These are phyloP conservation scores for Penicillium coffeae DNA, from an alignment of 495 filamentous ascomycete genomes.

Conservation along the genomic window DNA sequence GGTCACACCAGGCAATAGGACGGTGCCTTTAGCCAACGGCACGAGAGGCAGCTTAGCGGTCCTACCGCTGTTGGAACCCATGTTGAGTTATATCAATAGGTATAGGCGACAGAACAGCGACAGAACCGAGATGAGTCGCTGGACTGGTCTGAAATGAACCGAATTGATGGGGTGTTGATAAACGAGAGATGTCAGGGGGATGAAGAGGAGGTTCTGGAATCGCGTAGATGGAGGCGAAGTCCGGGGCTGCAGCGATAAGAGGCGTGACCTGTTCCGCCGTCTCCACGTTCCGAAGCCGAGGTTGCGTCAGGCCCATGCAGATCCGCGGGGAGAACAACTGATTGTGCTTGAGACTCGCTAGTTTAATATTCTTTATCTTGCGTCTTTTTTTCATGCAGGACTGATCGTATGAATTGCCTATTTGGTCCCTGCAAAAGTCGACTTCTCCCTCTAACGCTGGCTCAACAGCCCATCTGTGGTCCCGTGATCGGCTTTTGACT, in stretches of 20 bases:
- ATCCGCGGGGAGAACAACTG: slow-evolving; percentile 3
- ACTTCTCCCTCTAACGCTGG: too few species aligned
- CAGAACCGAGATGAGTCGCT: not conserved
- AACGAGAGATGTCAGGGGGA: slow-evolving; percentile 10
- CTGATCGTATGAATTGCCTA: not conserved
- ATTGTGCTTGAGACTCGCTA: not conserved
- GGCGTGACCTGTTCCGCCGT: slow-evolving; percentile 26
- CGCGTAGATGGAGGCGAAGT: slow-evolving; percentile 22
- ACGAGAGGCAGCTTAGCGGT: slow-evolving; percentile 65
- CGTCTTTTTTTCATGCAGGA: not conserved
- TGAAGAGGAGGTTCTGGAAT: slow-evolving; percentile 29
- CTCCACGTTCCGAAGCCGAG: slow-evolving; percentile 41
- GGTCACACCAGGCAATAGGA: slow-evolving; percentile 78
- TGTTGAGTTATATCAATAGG: slow-evolving; percentile 21
- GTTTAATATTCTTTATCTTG: too few species aligned
- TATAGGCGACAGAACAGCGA: slow-evolving; percentile 9
- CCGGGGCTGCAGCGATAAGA: slow-evolving; percentile 33
- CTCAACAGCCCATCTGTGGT: slow-evolving; percentile 4
- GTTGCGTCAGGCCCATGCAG: slow-evolving; percentile 18
- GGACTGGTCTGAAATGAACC: not conserved
- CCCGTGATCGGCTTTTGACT: slow-evolving; percentile 28
- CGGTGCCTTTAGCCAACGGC: slow-evolving; percentile 65
- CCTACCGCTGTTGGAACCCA: slow-evolving; percentile 43
- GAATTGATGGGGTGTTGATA: slow-evolving; percentile 9
- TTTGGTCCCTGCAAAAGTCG: too few species aligned